Conservation (phyloP, 2,329 filamentous ascomycete species). For the Zasmidium angulare region DNA sequence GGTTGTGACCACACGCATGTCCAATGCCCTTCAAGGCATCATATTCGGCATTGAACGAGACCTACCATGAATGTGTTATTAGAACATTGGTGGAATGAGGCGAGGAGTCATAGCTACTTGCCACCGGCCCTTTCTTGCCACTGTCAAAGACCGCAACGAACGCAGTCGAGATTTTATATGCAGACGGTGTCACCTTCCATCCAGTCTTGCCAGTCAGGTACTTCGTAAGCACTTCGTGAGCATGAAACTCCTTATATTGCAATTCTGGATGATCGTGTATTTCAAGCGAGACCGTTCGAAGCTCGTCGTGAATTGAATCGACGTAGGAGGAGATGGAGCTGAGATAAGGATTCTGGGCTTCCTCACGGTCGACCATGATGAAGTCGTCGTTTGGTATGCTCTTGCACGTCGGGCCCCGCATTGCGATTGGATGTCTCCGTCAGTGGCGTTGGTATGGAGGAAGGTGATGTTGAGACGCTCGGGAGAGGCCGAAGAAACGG, state of each 20-base stretch:
- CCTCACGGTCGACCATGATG: conserved; percentile 8
- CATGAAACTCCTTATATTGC: conserved; percentile 45
- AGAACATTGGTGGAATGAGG: no score
- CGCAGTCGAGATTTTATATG: conserved; percentile 54
- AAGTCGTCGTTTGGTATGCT: conserved; percentile 9
- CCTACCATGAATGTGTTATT: background rate
- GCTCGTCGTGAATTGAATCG: conserved; percentile 39
- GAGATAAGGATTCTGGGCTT: conserved; percentile 12
- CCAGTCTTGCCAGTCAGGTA: conserved; percentile 46
- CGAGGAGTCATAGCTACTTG: no score
- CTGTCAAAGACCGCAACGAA: conserved; percentile 54
- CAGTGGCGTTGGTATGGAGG: background rate
- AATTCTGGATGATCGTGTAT: conserved; percentile 54
- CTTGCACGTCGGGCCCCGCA: background rate
- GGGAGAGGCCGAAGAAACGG: background rate
- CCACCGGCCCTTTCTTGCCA: conserved; percentile 37
- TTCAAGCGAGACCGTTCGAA: conserved; percentile 51
- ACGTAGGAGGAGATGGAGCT: conserved; percentile 41
- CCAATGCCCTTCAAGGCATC: conserved; percentile 44
- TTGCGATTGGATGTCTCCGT: background rate
- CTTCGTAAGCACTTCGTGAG: conserved; percentile 51
- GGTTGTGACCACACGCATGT: conserved; percentile 49
- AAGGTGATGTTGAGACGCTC: conserved; percentile 1
- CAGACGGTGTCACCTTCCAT: conserved; percentile 54
- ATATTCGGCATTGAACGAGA: conserved; percentile 27